Base-by-base conservation (phyloP, 164 flowering plant genomes). In the Nymphaea colorata region DNA sequence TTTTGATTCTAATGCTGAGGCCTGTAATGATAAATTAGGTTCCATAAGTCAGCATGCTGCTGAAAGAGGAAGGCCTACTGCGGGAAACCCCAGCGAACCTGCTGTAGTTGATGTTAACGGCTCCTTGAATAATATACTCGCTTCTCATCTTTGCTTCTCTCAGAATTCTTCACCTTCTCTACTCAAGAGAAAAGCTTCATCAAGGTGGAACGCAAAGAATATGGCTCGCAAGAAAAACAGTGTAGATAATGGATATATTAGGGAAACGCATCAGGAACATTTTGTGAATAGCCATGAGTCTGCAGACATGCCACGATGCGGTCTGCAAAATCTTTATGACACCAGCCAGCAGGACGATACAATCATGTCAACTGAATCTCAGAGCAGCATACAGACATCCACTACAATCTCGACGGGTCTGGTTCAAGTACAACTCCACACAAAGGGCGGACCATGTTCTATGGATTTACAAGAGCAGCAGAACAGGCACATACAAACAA, bases 1-100 rank as follows among this genome's bases (percentile, higher is more conserved):
- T 59, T 47, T 86, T 75, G 78, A 80, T 61, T 69, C 41, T 3
- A 80, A 82, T 18, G 69, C 36, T 63, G 73, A 73, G 62, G 62
- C 43, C 8, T 43, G 6, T 64, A 75, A 72, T 55, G 82, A 47
- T 47, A 47, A 12, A 47, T 47, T 47, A 2, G 55, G 55, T 47
- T 47, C 55, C 5, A 12, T 47, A 47, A 3, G 55, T 47, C 7
- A 47, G 3, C 11, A 47, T 47, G 12, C 2, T 47, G 55, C 3
- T 47, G 55, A 25, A 25, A 78, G 66, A 7, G 65, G 55, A 59
- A 81, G 76, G 59, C 59, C 65, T 42, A 63, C 12, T n/a, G 76
- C 66, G 59, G 78, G 67, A 43, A 76, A 73, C 45, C 68, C 75
- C 43, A 65, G 71, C 44, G 67, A 43, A 55, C 76, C 78, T 41